Evolutionary conservation across 805 yeast species (phyloP).

Genomic region (Nakazawaea ambrosiae): DNA sequence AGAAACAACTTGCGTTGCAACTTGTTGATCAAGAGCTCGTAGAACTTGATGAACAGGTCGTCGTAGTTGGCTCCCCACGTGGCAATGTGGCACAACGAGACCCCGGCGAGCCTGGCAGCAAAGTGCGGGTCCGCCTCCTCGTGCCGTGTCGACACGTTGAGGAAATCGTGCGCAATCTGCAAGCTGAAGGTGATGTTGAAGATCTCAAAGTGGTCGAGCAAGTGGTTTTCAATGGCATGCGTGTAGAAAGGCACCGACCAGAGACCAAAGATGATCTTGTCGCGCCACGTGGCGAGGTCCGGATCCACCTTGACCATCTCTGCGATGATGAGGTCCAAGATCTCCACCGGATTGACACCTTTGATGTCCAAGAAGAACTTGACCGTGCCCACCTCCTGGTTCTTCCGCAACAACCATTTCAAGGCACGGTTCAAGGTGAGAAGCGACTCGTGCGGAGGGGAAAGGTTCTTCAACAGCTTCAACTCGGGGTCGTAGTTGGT

Average conservation of each 20-base stretch:
- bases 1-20: constrained; percentile 7
- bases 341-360: constrained; percentile 19
- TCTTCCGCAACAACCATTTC: constrained; percentile 32
- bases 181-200: constrained; percentile 24
- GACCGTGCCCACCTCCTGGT: constrained; percentile 30
- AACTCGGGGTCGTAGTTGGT: constrained; percentile 21
- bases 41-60: constrained; percentile 8
- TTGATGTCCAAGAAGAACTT: constrained; percentile 34
- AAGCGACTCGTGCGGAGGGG: constrained; percentile 25
- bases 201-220: constrained; percentile 20
- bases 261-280: constrained; percentile 28
- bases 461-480: constrained; percentile 20
- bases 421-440: constrained; percentile 24
- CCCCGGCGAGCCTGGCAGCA: constrained; percentile 1
- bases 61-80: constrained; percentile 8
- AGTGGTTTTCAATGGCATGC: constrained; percentile 14
- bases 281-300: constrained; percentile 22
- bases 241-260: constrained; percentile 26
- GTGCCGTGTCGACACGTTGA: constrained; percentile 6
- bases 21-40: constrained; percentile 1
- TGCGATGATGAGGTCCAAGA: constrained; percentile 20
- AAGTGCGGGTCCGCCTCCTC: constrained; percentile 2
- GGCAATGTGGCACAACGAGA: constrained; percentile 6
- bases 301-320: constrained; percentile 13
- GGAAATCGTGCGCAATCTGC: constrained; percentile 16